phyloP scores from a whole-genome alignment of 345 rosid species.

The Pistacia integerrima region DNA sequence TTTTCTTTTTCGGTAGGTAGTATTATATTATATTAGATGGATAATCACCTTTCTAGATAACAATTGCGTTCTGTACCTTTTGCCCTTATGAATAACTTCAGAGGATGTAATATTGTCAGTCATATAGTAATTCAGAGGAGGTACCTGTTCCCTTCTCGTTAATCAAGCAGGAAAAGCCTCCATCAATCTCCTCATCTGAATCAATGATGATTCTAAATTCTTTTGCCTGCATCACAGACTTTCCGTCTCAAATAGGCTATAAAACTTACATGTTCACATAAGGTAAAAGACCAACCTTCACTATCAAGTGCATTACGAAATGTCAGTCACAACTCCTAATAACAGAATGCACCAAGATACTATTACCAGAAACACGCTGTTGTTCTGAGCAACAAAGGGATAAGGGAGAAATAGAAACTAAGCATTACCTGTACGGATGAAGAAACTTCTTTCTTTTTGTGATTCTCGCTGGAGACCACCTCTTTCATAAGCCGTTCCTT shows the following conservation, averaged over 20 bases:
- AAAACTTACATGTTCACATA: not conserved
- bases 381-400: conserved; percentile 3
- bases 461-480: conserved; percentile 24
- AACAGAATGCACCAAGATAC: conserved; percentile 2
- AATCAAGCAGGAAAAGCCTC: conserved; percentile 74
- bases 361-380: not conserved
- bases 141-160: conserved; percentile 60
- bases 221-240: conserved; percentile 45
- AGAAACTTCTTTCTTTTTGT: conserved; percentile 36
- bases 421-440: conserved; percentile 42
- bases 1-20: not conserved
- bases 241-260: conserved; percentile 2
- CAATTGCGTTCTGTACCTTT: not conserved
- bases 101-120: not conserved
- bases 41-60: not conserved
- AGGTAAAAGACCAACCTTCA: not conserved
- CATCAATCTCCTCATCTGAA: conserved; percentile 81
- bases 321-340: not conserved
- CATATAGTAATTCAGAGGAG: not conserved
- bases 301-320: conserved; percentile 1
- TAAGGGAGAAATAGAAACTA: not conserved
- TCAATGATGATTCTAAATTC: conserved; percentile 46
- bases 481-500: conserved; percentile 26
- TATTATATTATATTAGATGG: not conserved
- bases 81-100: not conserved